These are phyloP conservation scores for Cyberlindnera xylosilytica DNA, from an alignment of 805 yeast genomes.

Conservation along the genomic window DNA sequence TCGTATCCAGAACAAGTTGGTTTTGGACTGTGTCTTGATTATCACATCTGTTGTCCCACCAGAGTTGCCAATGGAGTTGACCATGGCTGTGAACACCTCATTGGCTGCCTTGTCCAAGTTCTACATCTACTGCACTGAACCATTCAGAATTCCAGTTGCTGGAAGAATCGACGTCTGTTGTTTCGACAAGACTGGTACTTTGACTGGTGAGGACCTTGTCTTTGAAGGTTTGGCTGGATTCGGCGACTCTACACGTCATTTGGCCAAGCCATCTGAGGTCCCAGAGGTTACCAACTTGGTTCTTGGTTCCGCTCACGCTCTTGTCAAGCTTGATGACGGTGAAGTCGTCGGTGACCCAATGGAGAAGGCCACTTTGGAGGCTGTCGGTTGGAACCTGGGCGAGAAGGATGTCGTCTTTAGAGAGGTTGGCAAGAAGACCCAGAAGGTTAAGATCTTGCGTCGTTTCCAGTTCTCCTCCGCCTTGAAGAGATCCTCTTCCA, in stretches of 20 bases:
- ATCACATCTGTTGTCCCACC: slow-evolving; percentile 98
- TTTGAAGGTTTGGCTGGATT: slow-evolving; percentile 96
- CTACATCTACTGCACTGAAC: slow-evolving; percentile 95
- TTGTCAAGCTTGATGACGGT: slow-evolving; percentile 92
- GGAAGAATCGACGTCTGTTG: slow-evolving; percentile 98
- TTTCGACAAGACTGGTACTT: slow-evolving; percentile 97
- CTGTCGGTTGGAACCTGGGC: slow-evolving; percentile 82
- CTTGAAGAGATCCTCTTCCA: slow-evolving; percentile 89
- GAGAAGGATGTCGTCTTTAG: slow-evolving; percentile 68
- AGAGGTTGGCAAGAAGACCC: slow-evolving; percentile 30
- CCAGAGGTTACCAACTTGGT: slow-evolving; percentile 68
- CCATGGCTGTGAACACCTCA: slow-evolving; percentile 95
- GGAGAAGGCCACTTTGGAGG: slow-evolving; percentile 94
- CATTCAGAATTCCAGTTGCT: slow-evolving; percentile 95
- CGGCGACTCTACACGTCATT: slow-evolving; percentile 46
- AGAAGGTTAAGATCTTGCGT: slow-evolving; percentile 71
- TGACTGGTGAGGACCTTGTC: slow-evolving; percentile 93
- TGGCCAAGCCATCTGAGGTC: slow-evolving; percentile 56
- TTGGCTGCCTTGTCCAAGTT: slow-evolving; percentile 82
- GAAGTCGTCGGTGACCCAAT: slow-evolving; percentile 98
- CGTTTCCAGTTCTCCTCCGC: slow-evolving; percentile 97
- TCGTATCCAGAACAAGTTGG: slow-evolving; percentile 88
- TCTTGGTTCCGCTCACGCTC: slow-evolving; percentile 94
- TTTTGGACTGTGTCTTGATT: slow-evolving; percentile 92
- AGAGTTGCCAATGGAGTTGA: slow-evolving; percentile 97